A percentile compares a stretch with the other conserved stretches of the same genome.
These are phyloP conservation scores for Trichoderma atroviride DNA, from an alignment of 2,329 filamentous ascomycete genomes.

Conservation along the genomic window DNA sequence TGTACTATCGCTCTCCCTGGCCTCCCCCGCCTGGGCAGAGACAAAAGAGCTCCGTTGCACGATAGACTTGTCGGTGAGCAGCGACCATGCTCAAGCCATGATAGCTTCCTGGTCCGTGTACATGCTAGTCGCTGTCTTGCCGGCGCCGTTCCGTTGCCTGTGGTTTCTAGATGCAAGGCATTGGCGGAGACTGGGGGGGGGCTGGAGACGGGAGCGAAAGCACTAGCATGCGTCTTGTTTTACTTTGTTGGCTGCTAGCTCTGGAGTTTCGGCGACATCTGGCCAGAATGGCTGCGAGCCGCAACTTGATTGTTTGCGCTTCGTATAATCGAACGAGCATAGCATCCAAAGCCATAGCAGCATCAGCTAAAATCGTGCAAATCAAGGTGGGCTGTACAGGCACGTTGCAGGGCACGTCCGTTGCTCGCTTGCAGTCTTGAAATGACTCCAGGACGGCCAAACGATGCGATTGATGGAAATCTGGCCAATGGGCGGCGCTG, in stretches of 20 bases:
- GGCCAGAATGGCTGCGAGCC: background rate
- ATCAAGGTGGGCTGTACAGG: background rate
- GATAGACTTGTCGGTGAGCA: slow-evolving; percentile 22
- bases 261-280: background rate
- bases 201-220: slow-evolving; percentile 28
- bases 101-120: slow-evolving; percentile 6
- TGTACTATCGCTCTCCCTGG: background rate
- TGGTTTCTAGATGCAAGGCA: slow-evolving; percentile 28
- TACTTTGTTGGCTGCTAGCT: slow-evolving; percentile 8
- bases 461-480: slow-evolving; percentile 37
- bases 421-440: slow-evolving; percentile 21
- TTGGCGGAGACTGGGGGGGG: slow-evolving; percentile 29
- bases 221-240: slow-evolving; percentile 22
- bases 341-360: background rate
- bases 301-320: background rate
- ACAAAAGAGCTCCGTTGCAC: slow-evolving; percentile 4
- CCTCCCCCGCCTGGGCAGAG: background rate
- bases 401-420: slow-evolving; percentile 9
- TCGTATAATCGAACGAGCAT: background rate
- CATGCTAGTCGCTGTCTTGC: slow-evolving; percentile 20
- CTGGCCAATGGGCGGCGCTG: slow-evolving; percentile 35
- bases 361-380: background rate
- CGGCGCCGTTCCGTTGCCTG: slow-evolving; percentile 26
- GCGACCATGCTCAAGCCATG: background rate
- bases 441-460: slow-evolving; percentile 35